Percentiles rank a stretch among this genome's conserved stretches.
phyloP scores from a whole-genome alignment of 345 rosid species.

The Camelina neglecta region DNA sequence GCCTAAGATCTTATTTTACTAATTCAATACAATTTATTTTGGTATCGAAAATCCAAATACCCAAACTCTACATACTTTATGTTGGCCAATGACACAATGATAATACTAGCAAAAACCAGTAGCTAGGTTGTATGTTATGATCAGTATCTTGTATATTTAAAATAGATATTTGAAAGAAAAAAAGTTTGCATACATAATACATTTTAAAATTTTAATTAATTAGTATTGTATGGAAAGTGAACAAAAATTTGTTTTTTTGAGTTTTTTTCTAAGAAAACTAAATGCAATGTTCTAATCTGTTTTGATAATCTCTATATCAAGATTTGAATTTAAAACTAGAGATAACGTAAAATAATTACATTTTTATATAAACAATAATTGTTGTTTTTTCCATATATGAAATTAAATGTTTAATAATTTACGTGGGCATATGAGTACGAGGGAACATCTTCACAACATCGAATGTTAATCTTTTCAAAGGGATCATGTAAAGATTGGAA shows the following conservation, averaged over 20 bases:
- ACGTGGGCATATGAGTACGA: conserved; percentile 30
- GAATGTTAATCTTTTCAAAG: conserved; percentile 21
- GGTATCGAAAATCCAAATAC: background rate
- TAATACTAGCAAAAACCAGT: background rate
- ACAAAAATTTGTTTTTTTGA: background rate
- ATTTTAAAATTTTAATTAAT: background rate
- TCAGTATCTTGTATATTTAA: background rate
- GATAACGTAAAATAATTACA: background rate
- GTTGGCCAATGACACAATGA: background rate
- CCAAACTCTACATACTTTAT: background rate
- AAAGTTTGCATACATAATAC: background rate
- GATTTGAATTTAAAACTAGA: background rate
- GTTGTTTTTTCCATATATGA: background rate
- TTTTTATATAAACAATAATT: background rate
- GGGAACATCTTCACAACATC: conserved; percentile 35
- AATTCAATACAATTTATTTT: background rate
- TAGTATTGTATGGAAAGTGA: background rate
- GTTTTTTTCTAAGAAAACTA: background rate
- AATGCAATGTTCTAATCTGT: background rate
- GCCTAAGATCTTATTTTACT: background rate
- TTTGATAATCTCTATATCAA: background rate
- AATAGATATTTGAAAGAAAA: background rate
- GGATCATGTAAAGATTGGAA: conserved; percentile 38
- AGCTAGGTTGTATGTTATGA: background rate
- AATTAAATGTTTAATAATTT: conserved; percentile 4